Base-by-base conservation (phyloP, 2,329 filamentous ascomycete genomes). In the Penicillium olsonii region DNA sequence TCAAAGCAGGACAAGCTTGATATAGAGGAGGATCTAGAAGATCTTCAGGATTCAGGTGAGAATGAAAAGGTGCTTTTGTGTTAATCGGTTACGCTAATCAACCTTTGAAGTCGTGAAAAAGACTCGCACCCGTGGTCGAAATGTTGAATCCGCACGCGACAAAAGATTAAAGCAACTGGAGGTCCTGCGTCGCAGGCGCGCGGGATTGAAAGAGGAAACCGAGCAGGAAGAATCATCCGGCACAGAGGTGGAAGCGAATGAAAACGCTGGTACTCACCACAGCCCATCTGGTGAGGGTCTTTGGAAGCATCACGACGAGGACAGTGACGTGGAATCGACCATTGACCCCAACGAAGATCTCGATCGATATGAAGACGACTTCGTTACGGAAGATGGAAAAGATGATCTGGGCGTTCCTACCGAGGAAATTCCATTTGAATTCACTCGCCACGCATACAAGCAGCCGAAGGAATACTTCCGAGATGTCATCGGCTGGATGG, bases 401-500 rank as follows among this genome's bases (percentile, higher is more conserved):
- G 76, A 77, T 37, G 80, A 69, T 24, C 67, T 87, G 0, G 84
- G 83, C 1, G 82, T 81, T 0, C 83, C 80, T 2, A 71, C 77
- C 9, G 65, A 75, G 10, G 75, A 77, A 3, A 82, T 90, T 2
- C 88, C 88, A 0, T 74, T 92, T 1, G 75, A 87, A 59, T 90
- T 90, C 66, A 88, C 84, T 1, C 71, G 78, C 3, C 79, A 87
- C 48, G 79, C 83, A 0, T 83, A 84, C 54, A 84, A 85, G 57
- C 87, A 87, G 42, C 74, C 85, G 0, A 85, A 84, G 55, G 84
- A 89, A 33, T 82, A 91, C 42, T 92, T 92, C 72, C 82, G 81
- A 40, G 84, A 85, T 59, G 86, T 83, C 0, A 77, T 92, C 2
- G 87, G 90, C 64, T 92, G 88, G 88, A 86, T 92, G 71, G 84